Base-by-base conservation (phyloP, 2,329 filamentous ascomycete species). In the Aspergillus sp. region DNA sequence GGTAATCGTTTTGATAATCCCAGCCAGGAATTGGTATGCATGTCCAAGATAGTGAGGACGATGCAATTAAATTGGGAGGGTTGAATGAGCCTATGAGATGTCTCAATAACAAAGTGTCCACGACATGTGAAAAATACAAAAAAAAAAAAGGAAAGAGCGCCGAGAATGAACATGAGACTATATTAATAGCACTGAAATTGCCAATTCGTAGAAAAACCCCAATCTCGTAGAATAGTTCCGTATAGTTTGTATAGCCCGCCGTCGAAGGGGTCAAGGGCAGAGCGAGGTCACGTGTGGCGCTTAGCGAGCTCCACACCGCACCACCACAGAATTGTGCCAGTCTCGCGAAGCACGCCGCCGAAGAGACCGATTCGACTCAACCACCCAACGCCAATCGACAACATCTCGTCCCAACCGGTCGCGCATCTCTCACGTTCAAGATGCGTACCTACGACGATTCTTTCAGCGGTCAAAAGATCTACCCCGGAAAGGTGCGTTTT, bases 381-480 rank as follows among this genome's bases (percentile, higher is more conserved):
- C 73, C 72, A 73, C 75, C 73, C 68, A 76, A 75, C 72, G 72
- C 71, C 72, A 73, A 77, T 67, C 73, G 70, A 73, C 70, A 71
- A 70, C 66, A 67, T 63, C 66, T 68, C 70, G 66, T 70, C 66
- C 58, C 64, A 63, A 70, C 69, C 73, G 73, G 72, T 72, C 72
- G 72, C 76, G 75, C 76, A 77, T 76, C 74, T 68, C 67, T 70
- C 73, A 75, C 78, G 78, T 78, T 79, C 82, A 87, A 82, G 76
- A 88, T 88, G 86, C 84, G 86, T 83, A 88, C 86, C 80, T 90
- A 89, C 87, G 87, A 90, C 82, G 87, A 90, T 77, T 84, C 85
- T 74, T 90, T 90, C 85, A 87, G 84, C 80, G 87, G 87, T 75
- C 82, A 86, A 81, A 90, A 88, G 83, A 90, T 90, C 82, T 90